These are phyloP conservation scores for Neocatenulostroma microsporum DNA, from an alignment of 2,329 filamentous ascomycete genomes.

Conservation along the genomic window DNA sequence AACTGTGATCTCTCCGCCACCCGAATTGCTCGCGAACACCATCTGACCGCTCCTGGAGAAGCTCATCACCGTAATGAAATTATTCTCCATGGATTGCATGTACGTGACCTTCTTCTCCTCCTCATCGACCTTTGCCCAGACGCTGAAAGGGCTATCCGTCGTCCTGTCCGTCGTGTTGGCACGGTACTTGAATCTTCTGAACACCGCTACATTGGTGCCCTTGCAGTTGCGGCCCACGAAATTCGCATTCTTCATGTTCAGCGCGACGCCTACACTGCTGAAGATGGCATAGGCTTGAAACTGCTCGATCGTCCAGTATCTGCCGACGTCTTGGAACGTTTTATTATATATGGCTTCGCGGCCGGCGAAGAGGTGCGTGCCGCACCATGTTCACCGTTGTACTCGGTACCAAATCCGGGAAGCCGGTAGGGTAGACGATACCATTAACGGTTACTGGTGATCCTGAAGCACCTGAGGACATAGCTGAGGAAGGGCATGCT, in stretches of 20 bases:
- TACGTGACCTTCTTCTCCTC: constrained; percentile 1
- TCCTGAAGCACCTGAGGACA: no score
- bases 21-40: not conserved
- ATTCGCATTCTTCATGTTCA: no score
- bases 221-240: no score
- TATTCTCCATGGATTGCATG: constrained; percentile 5
- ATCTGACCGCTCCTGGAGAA: not conserved
- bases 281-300: constrained; percentile 1
- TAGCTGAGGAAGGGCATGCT: no score
- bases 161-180: not conserved
- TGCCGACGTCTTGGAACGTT: constrained; percentile 13
- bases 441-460: not conserved
- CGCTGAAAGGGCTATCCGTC: constrained; percentile 1
- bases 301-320: not conserved
- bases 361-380: constrained; percentile 5
- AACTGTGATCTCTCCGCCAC: constrained; percentile 1
- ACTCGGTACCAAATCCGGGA: not conserved
- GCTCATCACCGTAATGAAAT: not conserved
- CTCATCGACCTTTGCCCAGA: constrained; percentile 2
- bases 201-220: not conserved
- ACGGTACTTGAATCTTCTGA: not conserved
- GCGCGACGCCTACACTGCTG: no score
- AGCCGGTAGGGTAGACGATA: not conserved
- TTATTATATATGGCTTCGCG: constrained; percentile 1
- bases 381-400: constrained; percentile 4